A percentile compares a stretch with the other conserved stretches of the same genome.
Evolutionary conservation across 2,329 filamentous ascomycete species (phyloP).

Genomic region (Talaromyces sp.): DNA sequence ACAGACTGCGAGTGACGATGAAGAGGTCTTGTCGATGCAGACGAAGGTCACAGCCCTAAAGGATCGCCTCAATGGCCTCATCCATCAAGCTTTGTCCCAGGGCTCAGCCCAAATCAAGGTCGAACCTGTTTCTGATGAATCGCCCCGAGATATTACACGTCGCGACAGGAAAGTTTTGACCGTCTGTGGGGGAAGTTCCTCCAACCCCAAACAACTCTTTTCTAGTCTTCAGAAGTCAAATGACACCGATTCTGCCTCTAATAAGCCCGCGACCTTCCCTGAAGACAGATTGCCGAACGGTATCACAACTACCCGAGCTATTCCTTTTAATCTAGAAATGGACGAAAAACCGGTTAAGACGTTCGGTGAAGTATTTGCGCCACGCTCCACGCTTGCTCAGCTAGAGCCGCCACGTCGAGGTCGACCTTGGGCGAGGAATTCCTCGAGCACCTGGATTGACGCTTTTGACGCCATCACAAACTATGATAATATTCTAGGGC

Average conservation of each 20-base stretch:
- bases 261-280: constrained; percentile 43
- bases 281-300: constrained; percentile 70
- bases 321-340: constrained; percentile 46
- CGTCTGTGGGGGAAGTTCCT: constrained; percentile 65
- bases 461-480: constrained; percentile 39
- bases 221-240: constrained; percentile 68
- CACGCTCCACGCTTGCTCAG: constrained; percentile 36
- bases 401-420: constrained; percentile 41
- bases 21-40: constrained; percentile 31
- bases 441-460: constrained; percentile 38
- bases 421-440: constrained; percentile 32
- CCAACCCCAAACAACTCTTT: constrained; percentile 73
- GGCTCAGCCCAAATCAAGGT: constrained; percentile 34
- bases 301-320: constrained; percentile 64
- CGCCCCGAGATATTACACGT: constrained; percentile 24
- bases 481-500: constrained; percentile 32
- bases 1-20: constrained; percentile 27
- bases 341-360: constrained; percentile 34
- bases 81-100: constrained; percentile 59
- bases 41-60: constrained; percentile 56
- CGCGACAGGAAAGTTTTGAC: constrained; percentile 64
- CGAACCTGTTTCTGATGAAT: constrained; percentile 32
- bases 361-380: constrained; percentile 45
- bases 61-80: constrained; percentile 59
- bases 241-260: constrained; percentile 34